Percentiles rank a stretch among this genome's conserved stretches.
Evolutionary conservation across 1,284 basidiomycete genomes (phyloP).

Genomic region (Ceratobasidium sp.): DNA sequence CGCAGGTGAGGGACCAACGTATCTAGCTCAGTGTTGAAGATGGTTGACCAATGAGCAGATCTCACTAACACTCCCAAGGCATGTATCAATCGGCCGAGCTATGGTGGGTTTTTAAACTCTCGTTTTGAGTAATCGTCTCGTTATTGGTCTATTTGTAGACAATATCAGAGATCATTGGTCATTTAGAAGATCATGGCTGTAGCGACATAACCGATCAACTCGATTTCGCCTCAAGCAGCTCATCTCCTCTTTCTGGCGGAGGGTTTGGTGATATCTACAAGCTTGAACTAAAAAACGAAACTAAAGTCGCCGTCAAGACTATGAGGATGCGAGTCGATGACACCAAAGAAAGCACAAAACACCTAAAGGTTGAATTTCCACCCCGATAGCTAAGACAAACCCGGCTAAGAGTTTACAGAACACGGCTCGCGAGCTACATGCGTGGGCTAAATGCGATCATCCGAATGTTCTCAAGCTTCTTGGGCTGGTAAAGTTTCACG

Average conservation of each 20-base stretch:
- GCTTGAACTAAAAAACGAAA: not conserved
- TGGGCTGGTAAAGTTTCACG: not conserved
- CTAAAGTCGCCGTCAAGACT: not conserved
- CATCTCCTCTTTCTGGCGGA: not conserved
- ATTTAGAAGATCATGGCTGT: conserved; percentile 14
- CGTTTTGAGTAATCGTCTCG: not conserved
- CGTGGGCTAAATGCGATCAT: conserved; percentile 22
- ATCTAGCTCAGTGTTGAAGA: no score
- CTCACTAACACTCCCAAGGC: no score
- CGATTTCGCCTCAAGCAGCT: not conserved
- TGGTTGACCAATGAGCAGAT: no score
- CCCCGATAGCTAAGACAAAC: not conserved
- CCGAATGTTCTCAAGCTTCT: conserved; percentile 1
- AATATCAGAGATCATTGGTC: not conserved
- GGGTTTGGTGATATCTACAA: conserved; percentile 26
- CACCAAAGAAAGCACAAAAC: not conserved
- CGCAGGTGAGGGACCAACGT: no score
- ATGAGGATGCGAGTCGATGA: not conserved
- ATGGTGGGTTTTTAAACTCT: not conserved
- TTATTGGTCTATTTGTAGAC: not conserved
- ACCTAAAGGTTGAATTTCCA: not conserved
- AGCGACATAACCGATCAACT: conserved; percentile 4
- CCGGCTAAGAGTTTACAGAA: not conserved
- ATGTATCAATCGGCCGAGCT: not conserved
- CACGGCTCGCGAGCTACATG: conserved; percentile 15